Percentiles rank a stretch among this genome's conserved stretches.
Evolutionary conservation across 352 stramenopile species (phyloP).

Genomic region (Globisporangium paroecandrum): DNA sequence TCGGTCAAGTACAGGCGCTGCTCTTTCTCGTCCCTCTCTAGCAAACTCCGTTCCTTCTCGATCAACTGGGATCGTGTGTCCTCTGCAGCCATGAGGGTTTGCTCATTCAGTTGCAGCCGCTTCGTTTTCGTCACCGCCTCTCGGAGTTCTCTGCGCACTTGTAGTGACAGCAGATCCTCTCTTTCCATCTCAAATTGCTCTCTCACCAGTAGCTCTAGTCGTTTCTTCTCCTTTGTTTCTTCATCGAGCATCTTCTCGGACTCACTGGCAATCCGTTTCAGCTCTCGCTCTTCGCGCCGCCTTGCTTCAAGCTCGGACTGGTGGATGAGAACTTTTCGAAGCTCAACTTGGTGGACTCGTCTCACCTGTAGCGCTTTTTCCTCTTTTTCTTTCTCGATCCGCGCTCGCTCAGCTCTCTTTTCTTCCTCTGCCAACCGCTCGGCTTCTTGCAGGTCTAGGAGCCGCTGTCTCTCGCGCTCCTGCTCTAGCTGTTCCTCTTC

Average conservation of each 20-base stretch:
- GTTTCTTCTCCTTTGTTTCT: constrained; percentile 29
- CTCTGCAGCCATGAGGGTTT: constrained; percentile 45
- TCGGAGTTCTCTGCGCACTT: constrained; percentile 25
- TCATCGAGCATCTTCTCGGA: constrained; percentile 31
- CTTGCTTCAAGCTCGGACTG: constrained; percentile 54
- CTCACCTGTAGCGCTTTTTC: constrained; percentile 54
- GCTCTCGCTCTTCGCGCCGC: constrained; percentile 31
- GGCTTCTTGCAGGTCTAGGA: constrained; percentile 56
- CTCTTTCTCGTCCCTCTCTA: constrained; percentile 26
- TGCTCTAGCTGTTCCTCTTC: constrained; percentile 60
- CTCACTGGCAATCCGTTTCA: constrained; percentile 20
- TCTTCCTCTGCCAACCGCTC: constrained; percentile 56
- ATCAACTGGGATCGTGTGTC: constrained; percentile 36
- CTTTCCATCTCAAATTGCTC: constrained; percentile 40
- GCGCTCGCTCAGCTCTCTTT: constrained; percentile 40
- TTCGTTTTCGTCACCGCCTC: constrained; percentile 29
- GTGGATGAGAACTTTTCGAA: constrained; percentile 51
- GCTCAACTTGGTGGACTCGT: constrained; percentile 43
- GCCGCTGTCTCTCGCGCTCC: constrained; percentile 52
- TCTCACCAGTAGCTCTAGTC: constrained; percentile 25
- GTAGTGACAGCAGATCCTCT: constrained; percentile 37
- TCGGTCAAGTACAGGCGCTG: constrained; percentile 36
- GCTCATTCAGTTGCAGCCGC: constrained; percentile 38
- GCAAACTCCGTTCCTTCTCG: constrained; percentile 24
- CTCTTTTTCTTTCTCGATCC: constrained; percentile 61